Evolutionary conservation across 352 stramenopile genomes (phyloP).

Genomic region (Phytophthora hybrid): DNA sequence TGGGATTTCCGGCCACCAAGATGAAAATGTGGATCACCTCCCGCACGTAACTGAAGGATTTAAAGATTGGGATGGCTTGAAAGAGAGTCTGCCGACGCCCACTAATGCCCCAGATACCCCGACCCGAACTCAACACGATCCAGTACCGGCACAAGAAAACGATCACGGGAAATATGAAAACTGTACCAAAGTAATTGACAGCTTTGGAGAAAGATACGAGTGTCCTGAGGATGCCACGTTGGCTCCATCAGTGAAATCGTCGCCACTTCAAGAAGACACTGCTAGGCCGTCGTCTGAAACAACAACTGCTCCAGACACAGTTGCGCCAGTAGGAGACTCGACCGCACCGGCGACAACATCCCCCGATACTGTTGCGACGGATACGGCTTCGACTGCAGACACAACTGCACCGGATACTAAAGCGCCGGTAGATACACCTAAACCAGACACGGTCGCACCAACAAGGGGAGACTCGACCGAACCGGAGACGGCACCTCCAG

Average conservation of each 20-base stretch:
- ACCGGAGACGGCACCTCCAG: background rate
- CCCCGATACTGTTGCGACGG: background rate
- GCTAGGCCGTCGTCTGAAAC: background rate
- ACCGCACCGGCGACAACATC: background rate
- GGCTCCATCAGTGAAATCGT: background rate
- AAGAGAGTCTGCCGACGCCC: background rate
- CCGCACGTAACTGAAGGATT: background rate
- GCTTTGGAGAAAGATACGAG: conserved; percentile 2
- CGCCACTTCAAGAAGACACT: background rate
- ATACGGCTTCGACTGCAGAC: background rate
- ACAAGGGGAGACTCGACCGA: background rate
- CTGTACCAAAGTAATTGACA: background rate
- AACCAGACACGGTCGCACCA: background rate
- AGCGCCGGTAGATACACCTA: no score
- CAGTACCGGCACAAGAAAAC: background rate
- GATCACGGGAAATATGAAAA: background rate
- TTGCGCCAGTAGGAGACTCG: background rate
- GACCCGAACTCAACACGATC: background rate
- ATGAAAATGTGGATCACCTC: background rate
- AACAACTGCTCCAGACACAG: background rate
- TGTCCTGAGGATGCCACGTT: background rate
- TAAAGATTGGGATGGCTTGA: background rate
- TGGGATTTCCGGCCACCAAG: background rate
- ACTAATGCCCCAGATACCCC: background rate
- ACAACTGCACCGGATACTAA: background rate